Evolutionary conservation across 2,329 filamentous ascomycete genomes (phyloP).

Genomic region (Coleophoma cylindrospora): DNA sequence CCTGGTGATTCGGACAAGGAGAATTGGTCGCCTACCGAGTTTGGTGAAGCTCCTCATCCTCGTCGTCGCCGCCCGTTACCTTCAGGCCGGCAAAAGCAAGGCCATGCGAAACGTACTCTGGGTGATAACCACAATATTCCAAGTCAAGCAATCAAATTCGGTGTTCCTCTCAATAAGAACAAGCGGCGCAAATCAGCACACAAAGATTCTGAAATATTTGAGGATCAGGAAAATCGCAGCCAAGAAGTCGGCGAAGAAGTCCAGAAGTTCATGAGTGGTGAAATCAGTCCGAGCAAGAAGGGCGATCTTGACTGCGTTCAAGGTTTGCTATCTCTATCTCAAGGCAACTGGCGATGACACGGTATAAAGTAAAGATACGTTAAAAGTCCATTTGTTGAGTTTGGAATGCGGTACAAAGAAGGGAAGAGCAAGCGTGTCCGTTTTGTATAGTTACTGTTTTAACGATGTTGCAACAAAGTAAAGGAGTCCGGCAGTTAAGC

Average conservation of each 20-base stretch:
- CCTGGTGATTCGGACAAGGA: conserved; percentile 88
- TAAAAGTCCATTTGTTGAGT: too few species aligned
- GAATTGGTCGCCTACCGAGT: conserved; percentile 67
- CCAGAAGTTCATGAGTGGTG: conserved; percentile 66
- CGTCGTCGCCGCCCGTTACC: conserved; percentile 23
- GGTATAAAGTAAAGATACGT: not conserved
- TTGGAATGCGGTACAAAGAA: too few species aligned
- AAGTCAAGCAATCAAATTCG: conserved; percentile 17
- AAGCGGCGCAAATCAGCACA: conserved; percentile 16
- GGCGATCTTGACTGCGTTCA: conserved; percentile 85
- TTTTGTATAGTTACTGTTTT: too few species aligned
- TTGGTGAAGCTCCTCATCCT: conserved; percentile 32
- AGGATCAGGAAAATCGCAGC: conserved; percentile 35
- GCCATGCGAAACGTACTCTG: conserved; percentile 15
- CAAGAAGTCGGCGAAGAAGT: conserved; percentile 52
- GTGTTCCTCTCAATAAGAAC: conserved; percentile 8
- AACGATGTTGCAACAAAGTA: too few species aligned
- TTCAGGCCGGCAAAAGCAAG: conserved; percentile 18
- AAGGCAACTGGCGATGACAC: conserved; percentile 75
- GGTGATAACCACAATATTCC: conserved; percentile 20
- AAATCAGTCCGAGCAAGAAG: conserved; percentile 65
- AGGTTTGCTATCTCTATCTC: conserved; percentile 80
- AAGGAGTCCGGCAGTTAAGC: too few species aligned
- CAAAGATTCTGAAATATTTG: conserved; percentile 43
- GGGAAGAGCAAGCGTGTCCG: too few species aligned